Evolutionary conservation across 331 rosid species (phyloP).

Genomic region (Cydonia oblonga): DNA sequence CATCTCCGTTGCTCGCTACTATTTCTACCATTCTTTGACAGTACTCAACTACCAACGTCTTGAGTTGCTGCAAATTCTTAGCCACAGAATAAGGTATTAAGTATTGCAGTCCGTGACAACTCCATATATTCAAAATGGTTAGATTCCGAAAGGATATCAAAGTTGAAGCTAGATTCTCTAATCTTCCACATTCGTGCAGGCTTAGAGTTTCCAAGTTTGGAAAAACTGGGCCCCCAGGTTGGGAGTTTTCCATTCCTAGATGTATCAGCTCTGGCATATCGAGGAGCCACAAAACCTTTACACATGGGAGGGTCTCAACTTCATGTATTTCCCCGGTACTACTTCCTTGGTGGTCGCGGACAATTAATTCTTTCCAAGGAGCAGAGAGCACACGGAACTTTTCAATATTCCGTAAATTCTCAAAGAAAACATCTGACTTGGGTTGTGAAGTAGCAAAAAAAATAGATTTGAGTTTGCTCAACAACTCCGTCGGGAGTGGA

Average conservation of each 20-base stretch:
- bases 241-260: background rate
- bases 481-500: background rate
- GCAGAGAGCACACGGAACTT: rapidly evolving
- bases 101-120: background rate
- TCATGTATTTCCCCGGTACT: too few relatives aligned
- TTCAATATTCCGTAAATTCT: background rate
- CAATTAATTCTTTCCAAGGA: background rate
- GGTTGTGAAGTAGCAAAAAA: rapidly evolving
- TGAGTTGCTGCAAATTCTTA: too few relatives aligned
- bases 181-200: background rate
- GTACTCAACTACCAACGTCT: too few relatives aligned
- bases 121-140: rapidly evolving
- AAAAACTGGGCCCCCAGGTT: too few relatives aligned
- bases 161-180: background rate
- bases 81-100: background rate
- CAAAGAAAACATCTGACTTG: background rate
- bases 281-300: rapidly evolving
- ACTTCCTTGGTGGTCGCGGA: background rate
- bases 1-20: too few relatives aligned
- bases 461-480: rapidly evolving
- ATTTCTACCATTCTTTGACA: too few relatives aligned
- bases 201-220: background rate
- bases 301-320: background rate
- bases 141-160: background rate
- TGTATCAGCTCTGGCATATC: background rate